Evolutionary conservation across 495 filamentous ascomycete species (phyloP).

Genomic region (Neohortaea acidophila): DNA sequence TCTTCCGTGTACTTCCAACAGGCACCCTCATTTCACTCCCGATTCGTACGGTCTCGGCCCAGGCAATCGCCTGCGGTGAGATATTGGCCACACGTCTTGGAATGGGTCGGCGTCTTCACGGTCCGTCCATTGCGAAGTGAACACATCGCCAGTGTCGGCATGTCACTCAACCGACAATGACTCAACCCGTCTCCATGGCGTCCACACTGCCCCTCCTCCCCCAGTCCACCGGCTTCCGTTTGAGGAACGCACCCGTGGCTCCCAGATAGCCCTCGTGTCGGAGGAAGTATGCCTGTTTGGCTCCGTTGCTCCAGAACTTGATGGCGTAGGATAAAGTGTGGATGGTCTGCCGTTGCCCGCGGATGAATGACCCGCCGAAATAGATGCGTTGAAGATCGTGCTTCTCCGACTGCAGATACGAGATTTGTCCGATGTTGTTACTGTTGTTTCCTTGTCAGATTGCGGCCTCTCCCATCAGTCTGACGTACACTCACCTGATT

Average conservation of each 20-base stretch:
- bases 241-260: constrained; percentile 89
- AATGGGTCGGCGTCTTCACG: too few species aligned
- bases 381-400: constrained; percentile 85
- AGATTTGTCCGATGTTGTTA: constrained; percentile 98
- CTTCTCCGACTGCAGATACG: constrained; percentile 86
- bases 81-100: too few species aligned
- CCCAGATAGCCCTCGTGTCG: constrained; percentile 93
- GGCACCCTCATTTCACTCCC: too few species aligned
- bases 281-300: constrained; percentile 89
- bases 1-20: too few species aligned
- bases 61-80: too few species aligned
- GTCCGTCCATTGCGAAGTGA: too few species aligned
- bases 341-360: constrained; percentile 93
- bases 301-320: constrained; percentile 88
- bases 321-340: constrained; percentile 92
- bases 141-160: too few species aligned
- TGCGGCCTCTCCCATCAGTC: too few species aligned
- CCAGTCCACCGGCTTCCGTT: constrained; percentile 48
- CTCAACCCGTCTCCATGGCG: too few species aligned
- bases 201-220: constrained; percentile 2
- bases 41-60: too few species aligned
- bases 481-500: constrained; percentile 38
- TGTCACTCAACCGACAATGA: too few species aligned
- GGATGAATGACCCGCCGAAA: constrained; percentile 93
- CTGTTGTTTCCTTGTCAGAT: constrained; percentile 29